A percentile compares a stretch with the other conserved stretches of the same genome.
phyloP scores from a whole-genome alignment of 257 asterid genomes.

The Solanum dulcamara region DNA sequence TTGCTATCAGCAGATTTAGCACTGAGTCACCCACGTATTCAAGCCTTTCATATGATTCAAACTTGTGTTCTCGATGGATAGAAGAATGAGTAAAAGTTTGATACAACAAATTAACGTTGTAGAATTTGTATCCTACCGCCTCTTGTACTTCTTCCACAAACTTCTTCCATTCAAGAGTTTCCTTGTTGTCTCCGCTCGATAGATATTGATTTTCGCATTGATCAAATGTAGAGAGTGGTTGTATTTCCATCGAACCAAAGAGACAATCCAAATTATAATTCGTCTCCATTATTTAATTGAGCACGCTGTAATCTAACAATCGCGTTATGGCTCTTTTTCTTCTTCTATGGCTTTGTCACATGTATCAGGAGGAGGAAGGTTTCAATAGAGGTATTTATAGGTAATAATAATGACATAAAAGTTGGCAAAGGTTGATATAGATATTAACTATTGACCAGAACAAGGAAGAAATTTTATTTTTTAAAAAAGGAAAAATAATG shows the following conservation, averaged over 20 bases:
- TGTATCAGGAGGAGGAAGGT: not conserved
- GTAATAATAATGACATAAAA: not conserved
- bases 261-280: not conserved
- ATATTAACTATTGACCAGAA: not conserved
- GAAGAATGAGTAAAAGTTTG: conserved; percentile 35
- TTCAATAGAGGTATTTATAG: not conserved
- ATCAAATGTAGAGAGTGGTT: not conserved
- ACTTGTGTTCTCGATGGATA: not conserved
- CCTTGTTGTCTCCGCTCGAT: not conserved
- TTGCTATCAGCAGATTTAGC: conserved; percentile 10
- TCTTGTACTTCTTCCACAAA: conserved; percentile 4
- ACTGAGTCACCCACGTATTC: conserved; percentile 41
- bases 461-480: not conserved
- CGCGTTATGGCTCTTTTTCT: not conserved
- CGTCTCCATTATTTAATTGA: not conserved
- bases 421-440: not conserved
- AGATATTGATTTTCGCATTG: not conserved
- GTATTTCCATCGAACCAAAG: not conserved
- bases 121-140: conserved; percentile 22
- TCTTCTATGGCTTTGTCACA: not conserved
- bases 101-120: conserved; percentile 6
- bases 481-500: not conserved
- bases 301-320: not conserved
- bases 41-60: conserved; percentile 19
- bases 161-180: not conserved